Evolutionary conservation across 805 yeast species (phyloP).

Genomic region (Candida nanaspora): DNA sequence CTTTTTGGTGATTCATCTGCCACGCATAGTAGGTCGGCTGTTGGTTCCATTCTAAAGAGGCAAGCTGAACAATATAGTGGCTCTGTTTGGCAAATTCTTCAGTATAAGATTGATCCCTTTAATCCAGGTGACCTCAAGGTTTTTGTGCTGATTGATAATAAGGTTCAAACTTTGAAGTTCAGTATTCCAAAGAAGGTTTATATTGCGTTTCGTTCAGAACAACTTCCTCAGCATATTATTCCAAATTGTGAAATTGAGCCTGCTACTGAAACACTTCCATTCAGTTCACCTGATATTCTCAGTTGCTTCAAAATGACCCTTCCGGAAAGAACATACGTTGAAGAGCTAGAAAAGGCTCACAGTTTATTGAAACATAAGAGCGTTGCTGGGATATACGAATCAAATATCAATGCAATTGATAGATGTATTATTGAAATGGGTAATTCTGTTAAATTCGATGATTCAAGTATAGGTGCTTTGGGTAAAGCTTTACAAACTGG

Average conservation of each 20-base stretch:
- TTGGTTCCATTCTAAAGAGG: constrained; percentile 63
- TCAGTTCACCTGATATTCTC: constrained; percentile 45
- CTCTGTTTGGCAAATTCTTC: constrained; percentile 80
- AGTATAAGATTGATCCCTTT: constrained; percentile 47
- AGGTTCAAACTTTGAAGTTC: constrained; percentile 65
- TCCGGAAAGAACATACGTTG: constrained; percentile 56
- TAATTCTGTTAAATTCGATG: constrained; percentile 59
- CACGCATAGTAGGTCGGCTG: constrained; percentile 46
- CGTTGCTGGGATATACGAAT: constrained; percentile 69
- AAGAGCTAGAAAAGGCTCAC: constrained; percentile 49
- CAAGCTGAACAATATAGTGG: constrained; percentile 78
- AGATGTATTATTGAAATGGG: constrained; percentile 80
- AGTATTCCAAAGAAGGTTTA: constrained; percentile 70
- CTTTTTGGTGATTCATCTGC: constrained; percentile 60
- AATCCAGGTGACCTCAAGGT: constrained; percentile 76
- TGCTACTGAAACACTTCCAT: constrained; percentile 61
- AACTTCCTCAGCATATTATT: constrained; percentile 23
- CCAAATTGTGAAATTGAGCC: constrained; percentile 46
- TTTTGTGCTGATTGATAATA: constrained; percentile 57
- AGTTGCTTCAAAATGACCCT: constrained; percentile 56
- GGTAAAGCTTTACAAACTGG: constrained; percentile 85
- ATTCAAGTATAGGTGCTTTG: constrained; percentile 68
- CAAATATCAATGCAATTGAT: constrained; percentile 58
- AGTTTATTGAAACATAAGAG: constrained; percentile 57
- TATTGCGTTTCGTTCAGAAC: constrained; percentile 51